Conservation (phyloP, 2,329 filamentous ascomycete species). For the Alternaria gaisen region DNA sequence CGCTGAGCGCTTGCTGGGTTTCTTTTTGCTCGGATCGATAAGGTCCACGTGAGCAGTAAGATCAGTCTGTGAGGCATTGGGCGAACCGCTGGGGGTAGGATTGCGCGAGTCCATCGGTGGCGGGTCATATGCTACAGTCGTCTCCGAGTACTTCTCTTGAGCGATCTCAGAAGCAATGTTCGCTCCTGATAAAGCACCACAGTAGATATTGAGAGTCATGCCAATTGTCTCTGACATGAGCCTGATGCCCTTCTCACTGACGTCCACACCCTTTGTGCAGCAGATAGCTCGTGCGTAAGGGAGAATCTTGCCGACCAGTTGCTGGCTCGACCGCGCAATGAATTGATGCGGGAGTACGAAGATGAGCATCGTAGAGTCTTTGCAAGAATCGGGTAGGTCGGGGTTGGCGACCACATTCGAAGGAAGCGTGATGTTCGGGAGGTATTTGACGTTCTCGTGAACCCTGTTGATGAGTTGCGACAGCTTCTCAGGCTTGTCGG, state of each 20-base stretch:
- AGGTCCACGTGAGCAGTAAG: slow-evolving; percentile 60
- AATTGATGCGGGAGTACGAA: slow-evolving; percentile 99
- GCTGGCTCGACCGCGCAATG: slow-evolving; percentile 84
- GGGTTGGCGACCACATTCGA: slow-evolving; percentile 85
- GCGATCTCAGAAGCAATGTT: slow-evolving; percentile 98
- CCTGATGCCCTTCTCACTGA: slow-evolving; percentile 83
- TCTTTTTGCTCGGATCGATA: slow-evolving; percentile 60
- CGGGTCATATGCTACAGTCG: slow-evolving; percentile 94
- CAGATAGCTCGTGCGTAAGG: slow-evolving; percentile 93
- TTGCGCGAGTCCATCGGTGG: slow-evolving; percentile 85
- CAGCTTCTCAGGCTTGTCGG: slow-evolving; percentile 79
- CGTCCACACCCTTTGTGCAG: slow-evolving; percentile 98
- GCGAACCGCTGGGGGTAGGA: slow-evolving; percentile 66
- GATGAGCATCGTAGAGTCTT: slow-evolving; percentile 85
- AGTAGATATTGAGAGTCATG: slow-evolving; percentile 91
- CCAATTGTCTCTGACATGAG: slow-evolving; percentile 97
- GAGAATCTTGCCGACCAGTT: slow-evolving; percentile 86
- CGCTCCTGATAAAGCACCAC: slow-evolving; percentile 91
- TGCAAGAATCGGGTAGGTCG: slow-evolving; percentile 79
- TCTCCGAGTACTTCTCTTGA: slow-evolving; percentile 95
- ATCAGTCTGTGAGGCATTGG: slow-evolving; percentile 59
- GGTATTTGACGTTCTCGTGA: slow-evolving; percentile 98
- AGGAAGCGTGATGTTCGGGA: slow-evolving; percentile 86
- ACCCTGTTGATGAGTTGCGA: slow-evolving; percentile 88
- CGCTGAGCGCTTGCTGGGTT: slow-evolving; percentile 69